Percentiles rank a stretch among this genome's conserved stretches.
Evolutionary conservation across 1,139 yeast species (phyloP).

Genomic region (Geotrichum carabidarum): DNA sequence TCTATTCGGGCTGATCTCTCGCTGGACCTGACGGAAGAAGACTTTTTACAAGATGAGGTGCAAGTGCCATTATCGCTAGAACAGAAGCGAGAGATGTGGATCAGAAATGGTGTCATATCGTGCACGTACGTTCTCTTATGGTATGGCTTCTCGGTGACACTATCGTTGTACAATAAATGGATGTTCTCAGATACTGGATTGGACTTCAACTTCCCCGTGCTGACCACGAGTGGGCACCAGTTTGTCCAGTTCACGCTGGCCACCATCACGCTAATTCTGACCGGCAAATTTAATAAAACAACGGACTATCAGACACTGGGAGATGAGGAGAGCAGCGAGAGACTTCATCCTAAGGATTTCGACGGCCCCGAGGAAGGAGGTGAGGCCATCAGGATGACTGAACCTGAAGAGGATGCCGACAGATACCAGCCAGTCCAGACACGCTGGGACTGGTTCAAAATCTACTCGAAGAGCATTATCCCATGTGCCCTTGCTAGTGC

Average conservation of each 20-base stretch:
- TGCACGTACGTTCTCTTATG: conserved; percentile 33
- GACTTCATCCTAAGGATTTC: background rate
- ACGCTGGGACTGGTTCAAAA: conserved; percentile 18
- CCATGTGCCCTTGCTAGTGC: conserved; percentile 89
- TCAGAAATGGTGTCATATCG: conserved; percentile 24
- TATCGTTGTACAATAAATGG: conserved; percentile 94
- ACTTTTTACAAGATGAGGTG: background rate
- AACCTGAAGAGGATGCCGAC: too few species aligned
- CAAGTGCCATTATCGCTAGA: background rate
- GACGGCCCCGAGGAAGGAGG: conserved; percentile 1
- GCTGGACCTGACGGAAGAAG: conserved; percentile 1
- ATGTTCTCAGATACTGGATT: conserved; percentile 76
- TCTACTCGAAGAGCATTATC: conserved; percentile 47
- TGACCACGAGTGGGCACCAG: conserved; percentile 84
- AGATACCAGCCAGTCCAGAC: background rate
- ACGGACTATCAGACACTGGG: conserved; percentile 9
- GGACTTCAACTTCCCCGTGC: conserved; percentile 73
- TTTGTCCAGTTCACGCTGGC: conserved; percentile 46
- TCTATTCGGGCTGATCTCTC: background rate
- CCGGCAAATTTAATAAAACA: conserved; percentile 12
- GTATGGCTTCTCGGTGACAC: conserved; percentile 53
- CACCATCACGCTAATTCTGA: conserved; percentile 12
- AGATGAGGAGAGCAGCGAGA: background rate
- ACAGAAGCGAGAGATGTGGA: conserved; percentile 10
- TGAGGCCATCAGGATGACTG: too few species aligned